A percentile compares a stretch with the other conserved stretches of the same genome.
phyloP scores from a whole-genome alignment of 345 rosid species.

The Salix caprea region DNA sequence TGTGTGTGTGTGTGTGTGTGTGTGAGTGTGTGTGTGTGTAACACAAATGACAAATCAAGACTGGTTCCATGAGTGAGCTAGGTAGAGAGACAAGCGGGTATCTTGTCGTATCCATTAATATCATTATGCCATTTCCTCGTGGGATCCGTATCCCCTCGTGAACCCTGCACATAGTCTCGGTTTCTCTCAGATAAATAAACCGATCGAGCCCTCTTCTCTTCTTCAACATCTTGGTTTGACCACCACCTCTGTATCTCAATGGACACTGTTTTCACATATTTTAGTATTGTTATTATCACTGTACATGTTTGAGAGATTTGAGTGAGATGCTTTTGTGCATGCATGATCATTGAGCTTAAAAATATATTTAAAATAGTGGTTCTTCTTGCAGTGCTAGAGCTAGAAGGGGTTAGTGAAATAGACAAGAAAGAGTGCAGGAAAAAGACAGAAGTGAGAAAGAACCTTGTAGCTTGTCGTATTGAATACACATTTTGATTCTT shows the following conservation, averaged over 20 bases:
- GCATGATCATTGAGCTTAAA: background rate
- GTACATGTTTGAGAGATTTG: background rate
- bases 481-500: constrained; percentile 37
- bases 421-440: constrained; percentile 53
- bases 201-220: background rate
- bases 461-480: constrained; percentile 45
- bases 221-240: background rate
- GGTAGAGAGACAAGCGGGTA: constrained; percentile 27
- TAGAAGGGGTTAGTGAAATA: constrained; percentile 21
- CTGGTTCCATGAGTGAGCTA: background rate
- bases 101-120: constrained; percentile 37
- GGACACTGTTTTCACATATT: too few species aligned
- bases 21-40: background rate
- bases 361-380: background rate
- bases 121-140: constrained; percentile 31
- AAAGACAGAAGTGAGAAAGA: constrained; percentile 42
- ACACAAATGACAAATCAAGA: constrained; percentile 21
- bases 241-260: background rate
- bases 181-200: background rate
- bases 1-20: background rate
- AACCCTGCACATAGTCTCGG: constrained; percentile 5
- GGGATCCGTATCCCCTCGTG: constrained; percentile 42
- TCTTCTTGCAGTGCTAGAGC: background rate
- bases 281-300: background rate
- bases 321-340: constrained; percentile 15